These are phyloP conservation scores for Nicotiana attenuata DNA, from an alignment of 257 asterid species.

Conservation along the genomic window DNA sequence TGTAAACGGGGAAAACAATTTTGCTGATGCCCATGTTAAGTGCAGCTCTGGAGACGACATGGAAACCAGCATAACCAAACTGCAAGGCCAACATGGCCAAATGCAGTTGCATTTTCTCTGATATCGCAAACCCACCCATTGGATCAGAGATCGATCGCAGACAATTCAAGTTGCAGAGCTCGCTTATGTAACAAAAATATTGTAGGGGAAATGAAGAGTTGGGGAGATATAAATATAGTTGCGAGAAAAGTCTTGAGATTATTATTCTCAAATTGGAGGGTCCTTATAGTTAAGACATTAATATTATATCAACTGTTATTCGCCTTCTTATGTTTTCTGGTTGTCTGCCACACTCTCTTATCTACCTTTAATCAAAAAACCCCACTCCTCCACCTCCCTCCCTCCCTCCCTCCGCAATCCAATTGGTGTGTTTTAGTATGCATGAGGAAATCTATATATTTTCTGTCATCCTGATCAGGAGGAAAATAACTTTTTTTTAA, in stretches of 20 bases:
- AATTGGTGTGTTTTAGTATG: no score
- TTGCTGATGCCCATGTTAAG: conserved; percentile 99
- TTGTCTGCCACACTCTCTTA: conserved; percentile 61
- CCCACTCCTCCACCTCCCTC: background rate
- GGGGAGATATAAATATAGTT: conserved; percentile 56
- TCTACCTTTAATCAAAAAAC: background rate
- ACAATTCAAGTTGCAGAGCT: no score
- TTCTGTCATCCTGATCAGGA: no score
- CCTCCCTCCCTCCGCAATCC: background rate
- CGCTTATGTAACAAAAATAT: no score
- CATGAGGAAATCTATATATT: no score
- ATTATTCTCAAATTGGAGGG: conserved; percentile 8
- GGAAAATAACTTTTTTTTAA: no score
- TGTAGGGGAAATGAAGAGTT: no score
- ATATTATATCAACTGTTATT: conserved; percentile 28
- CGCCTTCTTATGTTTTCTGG: conserved; percentile 38
- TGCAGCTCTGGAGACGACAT: conserved; percentile 86
- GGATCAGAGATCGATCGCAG: no score
- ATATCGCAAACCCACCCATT: conserved; percentile 41
- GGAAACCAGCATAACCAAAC: conserved; percentile 96
- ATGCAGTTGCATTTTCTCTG: conserved; percentile 85
- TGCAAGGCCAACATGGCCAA: conserved; percentile 83
- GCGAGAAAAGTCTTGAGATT: background rate
- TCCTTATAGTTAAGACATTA: conserved; percentile 25
- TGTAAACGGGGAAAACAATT: conserved; percentile 84